Conservation (phyloP, 331 rosid genomes). For the Malus hybrid region DNA sequence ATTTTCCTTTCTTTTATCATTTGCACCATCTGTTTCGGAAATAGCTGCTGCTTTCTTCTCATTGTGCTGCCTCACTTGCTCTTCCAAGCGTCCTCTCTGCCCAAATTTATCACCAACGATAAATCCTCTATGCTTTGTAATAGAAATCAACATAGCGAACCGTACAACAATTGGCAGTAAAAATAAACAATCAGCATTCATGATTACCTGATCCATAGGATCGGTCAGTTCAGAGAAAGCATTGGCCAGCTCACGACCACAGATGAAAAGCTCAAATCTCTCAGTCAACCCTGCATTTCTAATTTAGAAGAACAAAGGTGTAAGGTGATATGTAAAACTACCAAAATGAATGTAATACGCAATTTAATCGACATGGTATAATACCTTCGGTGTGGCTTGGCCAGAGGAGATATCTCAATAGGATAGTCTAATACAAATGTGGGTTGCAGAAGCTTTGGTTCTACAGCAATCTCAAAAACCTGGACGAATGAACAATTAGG, state of each 20-base stretch:
- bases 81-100: constrained; percentile 83
- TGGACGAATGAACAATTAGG: constrained; percentile 21
- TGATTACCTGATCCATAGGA: constrained; percentile 86
- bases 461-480: constrained; percentile 86
- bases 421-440: constrained; percentile 98
- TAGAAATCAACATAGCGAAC: not conserved
- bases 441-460: constrained; percentile 90
- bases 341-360: not conserved
- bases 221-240: constrained; percentile 97
- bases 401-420: constrained; percentile 89
- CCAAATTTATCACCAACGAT: constrained; percentile 18
- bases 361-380: not conserved
- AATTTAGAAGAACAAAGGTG: constrained; percentile 10
- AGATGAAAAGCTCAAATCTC: constrained; percentile 89
- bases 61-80: constrained; percentile 81
- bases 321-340: not conserved
- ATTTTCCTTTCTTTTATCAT: constrained; percentile 27
- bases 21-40: constrained; percentile 18
- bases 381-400: constrained; percentile 96
- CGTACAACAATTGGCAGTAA: not conserved
- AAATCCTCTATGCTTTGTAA: constrained; percentile 5
- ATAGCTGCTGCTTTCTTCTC: constrained; percentile 53
- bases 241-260: constrained; percentile 96
- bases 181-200: not conserved
- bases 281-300: constrained; percentile 84